Percentiles rank a stretch among this genome's conserved stretches.
These are phyloP conservation scores for Cucumis melo DNA, from an alignment of 306 rosid species.

Conservation along the genomic window DNA sequence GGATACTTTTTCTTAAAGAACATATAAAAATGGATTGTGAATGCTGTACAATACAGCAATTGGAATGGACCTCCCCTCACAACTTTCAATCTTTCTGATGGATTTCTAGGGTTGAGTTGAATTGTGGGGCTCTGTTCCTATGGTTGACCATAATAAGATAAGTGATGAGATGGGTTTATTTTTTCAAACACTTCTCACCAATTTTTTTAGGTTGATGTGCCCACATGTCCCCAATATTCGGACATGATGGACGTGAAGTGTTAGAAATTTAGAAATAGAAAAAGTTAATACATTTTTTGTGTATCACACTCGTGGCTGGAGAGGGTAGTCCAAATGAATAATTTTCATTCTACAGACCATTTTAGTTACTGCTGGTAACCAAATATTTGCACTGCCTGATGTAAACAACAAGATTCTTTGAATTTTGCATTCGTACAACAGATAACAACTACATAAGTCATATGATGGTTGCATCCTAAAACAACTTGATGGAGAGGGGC, in stretches of 20 bases:
- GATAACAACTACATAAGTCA: background rate
- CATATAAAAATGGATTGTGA: background rate
- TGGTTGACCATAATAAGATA: background rate
- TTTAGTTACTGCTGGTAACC: background rate
- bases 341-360: background rate
- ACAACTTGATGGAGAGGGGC: background rate
- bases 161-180: background rate
- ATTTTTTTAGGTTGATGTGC: background rate
- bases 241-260: background rate
- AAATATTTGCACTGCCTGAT: background rate
- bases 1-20: background rate
- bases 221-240: background rate
- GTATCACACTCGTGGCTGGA: background rate
- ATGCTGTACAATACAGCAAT: background rate
- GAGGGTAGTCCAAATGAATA: background rate
- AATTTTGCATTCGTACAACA: background rate
- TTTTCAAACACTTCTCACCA: background rate
- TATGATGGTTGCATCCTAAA: background rate
- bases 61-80: background rate
- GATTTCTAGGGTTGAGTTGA: background rate
- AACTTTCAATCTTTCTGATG: background rate
- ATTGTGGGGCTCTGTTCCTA: background rate
- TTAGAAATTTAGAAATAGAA: background rate
- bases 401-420: background rate
- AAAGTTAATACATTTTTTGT: background rate